These are phyloP conservation scores for Kodamaea alishanica DNA, from an alignment of 1,139 yeast species.

Conservation along the genomic window DNA sequence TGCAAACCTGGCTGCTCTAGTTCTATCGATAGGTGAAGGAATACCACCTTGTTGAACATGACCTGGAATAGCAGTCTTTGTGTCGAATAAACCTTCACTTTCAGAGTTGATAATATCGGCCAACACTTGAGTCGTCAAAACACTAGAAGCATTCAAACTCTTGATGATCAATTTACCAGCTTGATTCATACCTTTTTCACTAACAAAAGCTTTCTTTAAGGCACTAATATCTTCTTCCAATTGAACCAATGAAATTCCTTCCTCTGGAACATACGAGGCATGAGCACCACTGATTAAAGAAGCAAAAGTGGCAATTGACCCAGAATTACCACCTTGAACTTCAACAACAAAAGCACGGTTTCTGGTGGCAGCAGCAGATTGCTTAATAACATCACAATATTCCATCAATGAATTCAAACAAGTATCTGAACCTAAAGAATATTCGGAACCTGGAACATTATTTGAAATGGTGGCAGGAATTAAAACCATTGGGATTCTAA, in stretches of 20 bases:
- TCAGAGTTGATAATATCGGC: conserved; percentile 67
- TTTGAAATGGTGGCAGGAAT: conserved; percentile 96
- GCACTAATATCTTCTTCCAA: conserved; percentile 74
- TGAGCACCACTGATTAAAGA: conserved; percentile 92
- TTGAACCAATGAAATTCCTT: conserved; percentile 67
- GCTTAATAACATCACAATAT: conserved; percentile 94
- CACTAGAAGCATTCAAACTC: conserved; percentile 66
- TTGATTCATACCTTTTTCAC: conserved; percentile 77
- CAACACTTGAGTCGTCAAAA: conserved; percentile 61
- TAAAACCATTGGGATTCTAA: conserved; percentile 89
- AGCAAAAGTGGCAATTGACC: conserved; percentile 83
- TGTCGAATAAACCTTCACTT: conserved; percentile 65
- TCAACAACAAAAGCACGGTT: conserved; percentile 94
- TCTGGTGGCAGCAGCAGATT: conserved; percentile 91
- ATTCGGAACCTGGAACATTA: conserved; percentile 96
- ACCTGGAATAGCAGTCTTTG: conserved; percentile 77
- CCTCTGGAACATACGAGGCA: conserved; percentile 91
- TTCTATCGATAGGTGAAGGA: conserved; percentile 78
- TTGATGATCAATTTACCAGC: conserved; percentile 72
- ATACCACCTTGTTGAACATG: conserved; percentile 81
- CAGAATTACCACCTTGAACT: conserved; percentile 96
- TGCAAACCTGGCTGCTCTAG: conserved; percentile 66
- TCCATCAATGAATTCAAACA: conserved; percentile 86
- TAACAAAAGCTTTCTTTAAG: conserved; percentile 62
- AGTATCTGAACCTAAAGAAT: conserved; percentile 90